phyloP scores from a whole-genome alignment of 352 stramenopile genomes.

The Pythium grandisporangium region DNA sequence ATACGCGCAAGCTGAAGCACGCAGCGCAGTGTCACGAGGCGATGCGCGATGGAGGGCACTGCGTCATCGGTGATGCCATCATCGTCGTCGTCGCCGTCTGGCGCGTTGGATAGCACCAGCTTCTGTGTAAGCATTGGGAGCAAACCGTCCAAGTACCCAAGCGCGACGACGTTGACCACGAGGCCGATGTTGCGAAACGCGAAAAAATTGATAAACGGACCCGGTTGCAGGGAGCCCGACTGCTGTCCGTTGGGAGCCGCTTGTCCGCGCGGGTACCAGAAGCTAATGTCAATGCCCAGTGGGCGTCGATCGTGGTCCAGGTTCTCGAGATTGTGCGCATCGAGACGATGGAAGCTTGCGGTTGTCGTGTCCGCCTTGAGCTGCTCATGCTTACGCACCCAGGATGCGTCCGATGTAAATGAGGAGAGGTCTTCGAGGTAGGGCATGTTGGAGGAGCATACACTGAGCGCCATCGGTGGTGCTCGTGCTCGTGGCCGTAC shows the following conservation, averaged over 20 bases:
- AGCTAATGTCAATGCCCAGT: no score
- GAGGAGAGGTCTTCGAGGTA: no score
- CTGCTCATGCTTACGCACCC: no score
- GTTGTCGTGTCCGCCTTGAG: no score
- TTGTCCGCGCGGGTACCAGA: conserved; percentile 9
- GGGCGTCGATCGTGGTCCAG: no score
- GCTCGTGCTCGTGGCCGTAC: no score
- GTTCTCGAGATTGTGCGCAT: no score
- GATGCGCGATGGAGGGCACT: background rate
- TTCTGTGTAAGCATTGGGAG: background rate
- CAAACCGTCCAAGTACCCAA: conserved; percentile 10
- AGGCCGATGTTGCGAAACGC: conserved; percentile 2
- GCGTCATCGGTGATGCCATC: background rate
- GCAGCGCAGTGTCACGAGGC: no score
- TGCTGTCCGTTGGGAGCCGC: background rate
- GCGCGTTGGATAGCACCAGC: background rate
- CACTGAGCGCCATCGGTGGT: no score
- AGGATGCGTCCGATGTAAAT: no score
- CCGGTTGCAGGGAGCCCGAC: conserved; percentile 3
- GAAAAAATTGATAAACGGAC: conserved; percentile 5
- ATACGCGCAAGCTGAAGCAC: background rate
- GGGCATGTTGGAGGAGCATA: no score
- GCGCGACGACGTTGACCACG: conserved; percentile 4
- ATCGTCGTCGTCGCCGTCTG: background rate
- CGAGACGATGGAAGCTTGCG: no score